Evolutionary conservation across 2,329 filamentous ascomycete genomes (phyloP), one percentile per base, ranked within the genome.

Genomic region (Coniochaeta ligniaria): DNA sequence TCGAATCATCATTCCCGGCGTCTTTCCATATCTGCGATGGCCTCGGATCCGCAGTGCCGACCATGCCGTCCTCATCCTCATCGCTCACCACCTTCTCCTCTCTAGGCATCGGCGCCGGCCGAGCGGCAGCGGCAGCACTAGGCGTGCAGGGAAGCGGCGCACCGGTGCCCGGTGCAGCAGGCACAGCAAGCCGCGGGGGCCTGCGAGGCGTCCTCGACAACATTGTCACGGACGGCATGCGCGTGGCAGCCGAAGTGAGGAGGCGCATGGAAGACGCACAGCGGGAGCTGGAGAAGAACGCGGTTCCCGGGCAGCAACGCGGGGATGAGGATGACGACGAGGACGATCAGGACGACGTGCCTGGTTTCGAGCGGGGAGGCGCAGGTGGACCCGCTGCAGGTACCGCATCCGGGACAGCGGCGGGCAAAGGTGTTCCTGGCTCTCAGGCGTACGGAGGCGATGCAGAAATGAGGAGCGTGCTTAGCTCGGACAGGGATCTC

Each of bases 171-270:
- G 83, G 65, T 11, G 45, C 59, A 24, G 35, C 67, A 24, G 74
- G 72, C 26, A 58, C 22, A 6, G 60, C 57, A 2, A 52, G 31
- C 6, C 66, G 88, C 63, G 89, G 93, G 65, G 92, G 95, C 24
- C 82, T 99, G 1, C 84, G 95, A 47, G 95, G 95, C 22, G 95
- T 99, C 62, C 80, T 99, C 43, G 95, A 99, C 76, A 96, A 96
- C 68, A 98, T 99, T 68, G 95, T 98, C 65, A 96, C 90, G 1
- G 95, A 99, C 71, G 95, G 95, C 47, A 97, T 98, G 87, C 88
- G 94, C 36, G 94, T 98, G 61, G 95, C 95, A 0, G 91, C 89
- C 0, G 95, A 99, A 73, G 94, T 99, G 58, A 83, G 90, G 66
- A 86, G 93, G 68, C 83, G 93, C 52, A 96, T 98, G 89, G 94